These are phyloP conservation scores for Thelonectria blattea DNA, from an alignment of 2,329 filamentous ascomycete species.

Conservation along the genomic window DNA sequence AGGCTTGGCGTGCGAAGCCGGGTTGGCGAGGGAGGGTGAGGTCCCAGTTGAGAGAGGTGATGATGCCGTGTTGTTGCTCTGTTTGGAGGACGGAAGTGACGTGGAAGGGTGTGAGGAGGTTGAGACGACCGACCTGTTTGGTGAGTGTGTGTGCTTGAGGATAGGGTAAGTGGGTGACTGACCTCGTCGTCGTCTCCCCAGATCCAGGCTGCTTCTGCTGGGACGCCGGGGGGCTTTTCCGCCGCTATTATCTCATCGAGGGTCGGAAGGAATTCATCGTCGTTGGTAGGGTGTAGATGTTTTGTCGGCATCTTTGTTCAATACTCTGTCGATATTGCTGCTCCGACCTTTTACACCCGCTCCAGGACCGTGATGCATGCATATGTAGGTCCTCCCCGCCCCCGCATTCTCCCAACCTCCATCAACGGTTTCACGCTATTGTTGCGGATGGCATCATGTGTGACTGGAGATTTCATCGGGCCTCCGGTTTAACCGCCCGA, in stretches of 20 bases:
- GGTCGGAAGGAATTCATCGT: not conserved
- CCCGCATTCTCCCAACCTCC: too few species aligned
- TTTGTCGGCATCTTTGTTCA: not conserved
- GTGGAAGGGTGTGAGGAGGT: not conserved
- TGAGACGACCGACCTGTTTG: not conserved
- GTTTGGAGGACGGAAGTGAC: not conserved
- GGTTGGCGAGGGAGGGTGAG: not conserved
- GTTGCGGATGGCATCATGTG: too few species aligned
- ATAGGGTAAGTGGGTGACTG: not conserved
- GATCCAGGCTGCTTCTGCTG: conserved; percentile 8
- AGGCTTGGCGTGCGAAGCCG: not conserved
- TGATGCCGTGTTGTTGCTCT: not conserved
- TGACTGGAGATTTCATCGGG: too few species aligned
- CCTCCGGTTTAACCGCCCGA: too few species aligned
- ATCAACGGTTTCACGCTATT: too few species aligned
- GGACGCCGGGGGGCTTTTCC: not conserved
- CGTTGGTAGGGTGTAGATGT: not conserved
- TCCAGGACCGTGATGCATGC: too few species aligned
- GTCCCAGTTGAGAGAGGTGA: not conserved
- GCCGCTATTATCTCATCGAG: not conserved
- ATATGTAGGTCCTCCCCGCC: not conserved
- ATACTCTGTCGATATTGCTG: not conserved
- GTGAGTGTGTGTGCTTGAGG: not conserved
- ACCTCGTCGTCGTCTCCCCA: conserved; percentile 7
- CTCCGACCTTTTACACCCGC: not conserved